These are phyloP conservation scores for Ustilago tritici DNA, from an alignment of 1,284 basidiomycete genomes.

Conservation along the genomic window DNA sequence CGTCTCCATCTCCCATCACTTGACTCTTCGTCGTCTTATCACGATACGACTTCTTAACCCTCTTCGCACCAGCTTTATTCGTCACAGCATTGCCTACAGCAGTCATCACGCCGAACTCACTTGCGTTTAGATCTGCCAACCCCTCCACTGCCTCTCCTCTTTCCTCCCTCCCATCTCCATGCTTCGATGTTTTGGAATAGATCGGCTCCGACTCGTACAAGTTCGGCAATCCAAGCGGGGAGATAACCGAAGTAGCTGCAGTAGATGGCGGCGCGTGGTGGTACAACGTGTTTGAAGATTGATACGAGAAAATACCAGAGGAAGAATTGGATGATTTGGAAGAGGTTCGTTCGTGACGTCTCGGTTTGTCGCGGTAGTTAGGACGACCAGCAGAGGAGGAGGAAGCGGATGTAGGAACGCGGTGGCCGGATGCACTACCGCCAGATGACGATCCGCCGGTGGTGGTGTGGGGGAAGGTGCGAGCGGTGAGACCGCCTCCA, in stretches of 20 bases:
- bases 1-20: neutral
- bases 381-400: constrained; percentile 24
- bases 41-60: constrained; percentile 38
- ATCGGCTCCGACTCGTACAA: constrained; percentile 35
- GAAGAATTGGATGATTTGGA: constrained; percentile 43
- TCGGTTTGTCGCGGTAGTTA: constrained; percentile 53
- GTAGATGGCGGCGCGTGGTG: constrained; percentile 18
- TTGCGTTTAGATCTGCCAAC: constrained; percentile 27
- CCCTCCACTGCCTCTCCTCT: constrained; percentile 3
- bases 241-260: constrained; percentile 18
- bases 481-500: constrained; percentile 23
- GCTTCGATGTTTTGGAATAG: constrained; percentile 2
- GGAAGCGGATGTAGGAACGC: constrained; percentile 3
- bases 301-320: constrained; percentile 31
- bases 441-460: constrained; percentile 35
- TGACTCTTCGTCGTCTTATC: constrained; percentile 27
- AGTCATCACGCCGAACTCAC: constrained; percentile 45
- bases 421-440: constrained; percentile 28
- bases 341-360: constrained; percentile 50
- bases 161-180: neutral
- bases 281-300: constrained; percentile 15
- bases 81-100: constrained; percentile 29
- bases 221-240: constrained; percentile 25
- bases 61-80: constrained; percentile 30
- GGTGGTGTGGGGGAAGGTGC: neutral